phyloP scores from a whole-genome alignment of 306 rosid genomes.

The Glycyrrhiza uralensis region DNA sequence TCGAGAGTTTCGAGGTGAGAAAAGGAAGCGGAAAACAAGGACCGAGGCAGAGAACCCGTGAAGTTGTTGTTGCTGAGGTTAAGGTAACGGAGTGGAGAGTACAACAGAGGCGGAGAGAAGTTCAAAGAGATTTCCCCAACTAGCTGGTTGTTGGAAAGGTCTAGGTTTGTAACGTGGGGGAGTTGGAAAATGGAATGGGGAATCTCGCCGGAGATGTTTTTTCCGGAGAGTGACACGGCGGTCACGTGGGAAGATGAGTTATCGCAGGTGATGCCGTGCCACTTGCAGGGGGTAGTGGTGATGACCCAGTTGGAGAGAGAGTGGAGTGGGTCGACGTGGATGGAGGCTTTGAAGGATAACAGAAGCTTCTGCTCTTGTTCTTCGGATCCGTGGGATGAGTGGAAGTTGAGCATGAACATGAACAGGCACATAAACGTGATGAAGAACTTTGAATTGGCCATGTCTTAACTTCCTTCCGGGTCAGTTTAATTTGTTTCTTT shows the following conservation, averaged over 20 bases:
- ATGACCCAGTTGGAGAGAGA: conserved; percentile 68
- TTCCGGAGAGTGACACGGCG: conserved; percentile 47
- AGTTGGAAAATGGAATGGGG: conserved; percentile 52
- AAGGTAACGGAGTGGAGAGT: conserved; percentile 49
- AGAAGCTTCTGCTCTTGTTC: conserved; percentile 52
- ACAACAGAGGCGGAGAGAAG: conserved; percentile 12
- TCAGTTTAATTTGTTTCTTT: background rate
- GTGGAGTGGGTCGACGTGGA: conserved; percentile 56
- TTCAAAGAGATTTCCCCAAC: conserved; percentile 36
- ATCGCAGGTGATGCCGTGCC: conserved; percentile 70
- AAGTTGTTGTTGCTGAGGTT: conserved; percentile 86
- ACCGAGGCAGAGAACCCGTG: conserved; percentile 61
- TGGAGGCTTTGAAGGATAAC: conserved; percentile 70
- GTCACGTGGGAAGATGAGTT: conserved; percentile 41
- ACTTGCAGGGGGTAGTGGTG: conserved; percentile 46
- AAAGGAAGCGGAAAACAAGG: conserved; percentile 38
- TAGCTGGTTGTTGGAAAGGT: conserved; percentile 77
- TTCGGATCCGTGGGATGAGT: conserved; percentile 37
- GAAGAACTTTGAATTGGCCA: conserved; percentile 43
- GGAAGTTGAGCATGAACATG: conserved; percentile 34
- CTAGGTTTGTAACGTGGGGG: conserved; percentile 40
- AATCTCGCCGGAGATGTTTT: conserved; percentile 61
- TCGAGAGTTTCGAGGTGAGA: conserved; percentile 54
- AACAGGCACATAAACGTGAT: conserved; percentile 29
- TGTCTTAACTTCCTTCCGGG: conserved; percentile 24